Conservation (phyloP, 2,329 filamentous ascomycete species). For the Tricladium varicosporioides region DNA sequence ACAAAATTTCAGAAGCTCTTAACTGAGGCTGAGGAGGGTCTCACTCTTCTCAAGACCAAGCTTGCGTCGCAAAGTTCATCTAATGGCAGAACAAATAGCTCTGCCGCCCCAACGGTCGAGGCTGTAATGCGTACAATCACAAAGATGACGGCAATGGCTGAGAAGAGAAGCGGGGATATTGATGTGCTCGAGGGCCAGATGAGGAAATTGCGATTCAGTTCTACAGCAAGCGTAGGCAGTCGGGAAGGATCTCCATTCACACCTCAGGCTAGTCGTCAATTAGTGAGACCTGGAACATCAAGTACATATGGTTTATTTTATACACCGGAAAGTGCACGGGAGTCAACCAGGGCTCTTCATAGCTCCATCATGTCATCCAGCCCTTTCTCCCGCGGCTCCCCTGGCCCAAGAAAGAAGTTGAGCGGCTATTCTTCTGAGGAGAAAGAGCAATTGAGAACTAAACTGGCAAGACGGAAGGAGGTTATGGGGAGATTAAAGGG, state of each 20-base stretch:
- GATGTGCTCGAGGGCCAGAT: constrained; percentile 88
- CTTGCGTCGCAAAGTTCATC: constrained; percentile 58
- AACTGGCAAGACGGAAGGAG: constrained; percentile 50
- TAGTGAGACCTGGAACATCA: constrained; percentile 22
- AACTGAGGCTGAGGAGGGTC: constrained; percentile 73
- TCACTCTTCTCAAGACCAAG: constrained; percentile 76
- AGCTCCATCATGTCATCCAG: constrained; percentile 31
- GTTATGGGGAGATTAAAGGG: constrained; percentile 49
- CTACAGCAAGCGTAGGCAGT: constrained; percentile 35
- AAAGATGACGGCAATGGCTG: constrained; percentile 90
- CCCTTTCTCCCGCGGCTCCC: constrained; percentile 22
- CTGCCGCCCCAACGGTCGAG: constrained; percentile 72
- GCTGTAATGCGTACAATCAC: constrained; percentile 86
- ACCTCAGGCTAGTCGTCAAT: constrained; percentile 29
- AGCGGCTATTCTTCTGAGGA: constrained; percentile 59
- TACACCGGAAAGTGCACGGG: constrained; percentile 31
- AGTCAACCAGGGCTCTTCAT: constrained; percentile 24
- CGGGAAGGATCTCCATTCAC: constrained; percentile 43
- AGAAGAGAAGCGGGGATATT: constrained; percentile 87
- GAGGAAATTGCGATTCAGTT: constrained; percentile 61
- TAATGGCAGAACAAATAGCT: constrained; percentile 49
- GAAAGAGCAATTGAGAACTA: constrained; percentile 54
- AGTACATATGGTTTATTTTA: constrained; percentile 29
- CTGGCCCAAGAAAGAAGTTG: constrained; percentile 57
- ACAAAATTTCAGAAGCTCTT: constrained; percentile 72